A percentile compares a stretch with the other conserved stretches of the same genome.
Evolutionary conservation across 306 rosid genomes (phyloP).

Genomic region (Sophora flavescens): DNA sequence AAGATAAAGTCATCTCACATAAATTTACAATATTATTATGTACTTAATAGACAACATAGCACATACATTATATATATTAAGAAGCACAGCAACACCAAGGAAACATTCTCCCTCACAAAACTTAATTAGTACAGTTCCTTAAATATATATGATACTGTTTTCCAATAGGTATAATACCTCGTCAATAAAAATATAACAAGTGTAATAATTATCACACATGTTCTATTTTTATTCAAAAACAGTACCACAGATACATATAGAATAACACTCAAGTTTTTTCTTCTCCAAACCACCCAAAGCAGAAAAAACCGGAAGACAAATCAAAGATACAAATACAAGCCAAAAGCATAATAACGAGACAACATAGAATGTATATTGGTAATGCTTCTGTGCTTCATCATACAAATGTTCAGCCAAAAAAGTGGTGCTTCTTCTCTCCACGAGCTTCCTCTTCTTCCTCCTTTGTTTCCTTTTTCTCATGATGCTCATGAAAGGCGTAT

Average conservation of each 20-base stretch:
- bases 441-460: slow-evolving; percentile 69
- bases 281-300: slow-evolving; percentile 42
- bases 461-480: slow-evolving; percentile 68
- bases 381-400: slow-evolving; percentile 11
- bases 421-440: slow-evolving; percentile 75
- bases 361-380: not conserved
- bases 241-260: no score
- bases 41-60: not conserved
- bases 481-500: slow-evolving; percentile 78
- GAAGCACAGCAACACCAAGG: slow-evolving; percentile 23
- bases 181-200: no score
- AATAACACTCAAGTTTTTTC: no score
- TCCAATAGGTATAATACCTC: no score
- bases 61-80: not conserved
- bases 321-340: slow-evolving; percentile 12
- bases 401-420: slow-evolving; percentile 49
- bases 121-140: no score
- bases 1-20: slow-evolving; percentile 23
- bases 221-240: no score
- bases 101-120: slow-evolving; percentile 3
- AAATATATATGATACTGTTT: no score
- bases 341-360: not conserved
- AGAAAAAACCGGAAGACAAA: not conserved
- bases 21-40: slow-evolving; percentile 3
- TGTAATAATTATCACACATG: no score